phyloP scores from a whole-genome alignment of 2,329 filamentous ascomycete species.

The Ophiostoma angusticollis region DNA sequence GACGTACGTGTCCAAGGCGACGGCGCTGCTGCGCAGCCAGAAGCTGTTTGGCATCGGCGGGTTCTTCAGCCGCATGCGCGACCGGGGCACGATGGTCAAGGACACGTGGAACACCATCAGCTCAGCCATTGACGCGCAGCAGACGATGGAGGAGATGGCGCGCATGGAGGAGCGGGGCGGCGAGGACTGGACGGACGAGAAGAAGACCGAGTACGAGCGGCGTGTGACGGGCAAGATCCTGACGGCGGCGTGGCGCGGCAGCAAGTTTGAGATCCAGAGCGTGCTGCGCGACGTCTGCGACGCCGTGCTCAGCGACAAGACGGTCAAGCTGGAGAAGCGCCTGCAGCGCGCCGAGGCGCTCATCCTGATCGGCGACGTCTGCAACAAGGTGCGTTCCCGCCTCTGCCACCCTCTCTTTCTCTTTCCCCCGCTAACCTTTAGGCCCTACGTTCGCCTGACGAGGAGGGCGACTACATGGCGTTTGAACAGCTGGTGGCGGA shows the following conservation, averaged over 20 bases:
- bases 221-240: conserved; percentile 96
- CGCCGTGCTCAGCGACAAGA: conserved; percentile 64
- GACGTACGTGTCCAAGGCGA: conserved; percentile 80
- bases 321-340: conserved; percentile 69
- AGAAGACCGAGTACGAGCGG: conserved; percentile 88
- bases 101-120: conserved; percentile 98
- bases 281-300: conserved; percentile 93
- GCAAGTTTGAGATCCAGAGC: conserved; percentile 95
- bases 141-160: conserved; percentile 99
- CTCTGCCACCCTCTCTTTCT: neutral
- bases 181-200: conserved; percentile 97
- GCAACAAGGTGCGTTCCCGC: conserved; percentile 55
- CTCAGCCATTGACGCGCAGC: conserved; percentile 90
- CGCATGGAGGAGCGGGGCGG: conserved; percentile 88
- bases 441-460: conserved; percentile 81
- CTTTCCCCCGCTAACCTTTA: conserved; percentile 5
- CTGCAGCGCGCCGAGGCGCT: conserved; percentile 84
- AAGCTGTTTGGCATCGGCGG: conserved; percentile 94
- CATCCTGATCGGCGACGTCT: conserved; percentile 78
- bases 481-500: conserved; percentile 98
- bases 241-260: conserved; percentile 88
- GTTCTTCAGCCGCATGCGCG: conserved; percentile 86
- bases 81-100: conserved; percentile 93
- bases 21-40: conserved; percentile 80
- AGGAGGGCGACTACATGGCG: conserved; percentile 97